phyloP scores from a whole-genome alignment of 192 early-diverging fungal genomes.

The Backusella sp. region DNA sequence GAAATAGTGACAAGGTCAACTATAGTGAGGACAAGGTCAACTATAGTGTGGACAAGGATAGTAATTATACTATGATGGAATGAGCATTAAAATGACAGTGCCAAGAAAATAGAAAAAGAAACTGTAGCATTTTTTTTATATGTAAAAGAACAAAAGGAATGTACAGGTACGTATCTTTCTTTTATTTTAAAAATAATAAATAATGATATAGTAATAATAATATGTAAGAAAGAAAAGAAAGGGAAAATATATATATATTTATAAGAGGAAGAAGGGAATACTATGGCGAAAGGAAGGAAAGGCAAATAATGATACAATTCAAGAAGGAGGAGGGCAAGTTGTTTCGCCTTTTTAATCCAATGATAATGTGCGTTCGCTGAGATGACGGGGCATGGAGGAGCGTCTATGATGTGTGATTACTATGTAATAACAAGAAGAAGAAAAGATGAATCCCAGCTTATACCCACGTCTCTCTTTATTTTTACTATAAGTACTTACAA shows the following conservation, averaged over 20 bases:
- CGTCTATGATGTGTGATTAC: constrained; percentile 4
- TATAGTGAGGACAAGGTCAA: too few species aligned
- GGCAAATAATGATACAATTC: background rate
- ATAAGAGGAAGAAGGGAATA: background rate
- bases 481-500: constrained; percentile 35
- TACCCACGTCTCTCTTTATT: too few species aligned
- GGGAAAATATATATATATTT: background rate
- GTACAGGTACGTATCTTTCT: background rate
- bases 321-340: background rate
- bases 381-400: constrained; percentile 7
- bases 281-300: background rate
- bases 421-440: background rate
- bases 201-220: background rate
- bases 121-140: background rate
- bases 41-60: too few species aligned
- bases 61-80: too few species aligned
- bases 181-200: background rate
- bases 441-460: background rate
- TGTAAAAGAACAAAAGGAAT: background rate
- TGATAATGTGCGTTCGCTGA: constrained; percentile 9
- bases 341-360: background rate
- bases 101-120: background rate
- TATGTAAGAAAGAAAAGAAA: background rate
- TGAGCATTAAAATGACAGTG: background rate
- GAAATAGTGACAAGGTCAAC: too few species aligned